Evolutionary conservation across 441 rosid genomes (phyloP), one percentile per base, ranked within the genome.

Genomic region (Gossypium gossypioides): DNA sequence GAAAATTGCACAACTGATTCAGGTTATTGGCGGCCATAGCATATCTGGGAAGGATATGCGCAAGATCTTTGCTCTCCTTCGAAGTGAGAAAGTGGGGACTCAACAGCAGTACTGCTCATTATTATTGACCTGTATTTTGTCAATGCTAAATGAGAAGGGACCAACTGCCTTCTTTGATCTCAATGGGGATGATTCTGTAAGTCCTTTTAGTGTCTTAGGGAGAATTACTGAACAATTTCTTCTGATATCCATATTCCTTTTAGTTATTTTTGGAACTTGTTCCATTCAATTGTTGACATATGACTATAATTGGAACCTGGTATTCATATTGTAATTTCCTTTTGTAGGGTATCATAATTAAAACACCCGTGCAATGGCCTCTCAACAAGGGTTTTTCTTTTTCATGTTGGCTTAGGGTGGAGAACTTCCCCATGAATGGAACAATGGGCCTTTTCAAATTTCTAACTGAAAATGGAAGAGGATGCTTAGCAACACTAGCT

Each of bases 41-140:
- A 87, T 96, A 79, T 96, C 98, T 74, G 99, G 99, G 77, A 96
- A 91, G 90, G 99, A 96, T 83, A 91, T 96, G 27, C 97, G 99
- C 70, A 96, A 91, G 84, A 90, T 96, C 67, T 96, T 96, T 75
- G 92, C 98, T 69, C 92, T 96, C 75, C 97, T 96, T 34, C 94
- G 99, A 77, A 88, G 97, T 81, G 96, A 96, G 84, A 96, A 90
- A 88, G 91, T 93, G 72, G 91, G 96, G 60, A 84, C 84, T 70
- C 85, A 82, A 68, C 98, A 88, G 81, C 91, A 89, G 69, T 91
- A 89, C 78, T 89, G 96, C 82, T 93, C 96, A 50, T 84, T 91
- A 19, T 81, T 96, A 81, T 82, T 96, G 83, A 87, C 84, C 77
- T 84, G 87, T 78, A 83, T 96, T 76, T 79, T 90, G 82, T 88